Base-by-base conservation (phyloP, 2,329 filamentous ascomycete species). In the Ascochyta clinopodiicola region DNA sequence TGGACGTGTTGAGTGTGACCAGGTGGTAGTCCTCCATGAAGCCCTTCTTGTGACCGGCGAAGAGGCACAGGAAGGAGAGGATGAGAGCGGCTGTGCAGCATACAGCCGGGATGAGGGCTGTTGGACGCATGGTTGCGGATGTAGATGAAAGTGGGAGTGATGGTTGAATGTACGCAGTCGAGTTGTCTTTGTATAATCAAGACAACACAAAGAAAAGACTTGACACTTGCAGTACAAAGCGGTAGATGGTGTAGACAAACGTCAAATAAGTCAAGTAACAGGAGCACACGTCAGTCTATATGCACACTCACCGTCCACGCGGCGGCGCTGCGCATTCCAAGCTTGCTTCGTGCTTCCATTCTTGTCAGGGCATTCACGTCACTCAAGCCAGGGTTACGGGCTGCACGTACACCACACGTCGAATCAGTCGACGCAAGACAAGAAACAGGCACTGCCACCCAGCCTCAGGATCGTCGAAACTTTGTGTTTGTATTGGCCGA, bases 51-150 rank as follows among this genome's bases (percentile, higher is more conserved):
- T 81, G 79, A 34, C 86, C 86, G 1, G 86, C 85, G 62, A 87
- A 87, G 55, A 88, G 77, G 66, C 82, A 86, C 8, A 88, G 77
- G 62, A 88, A 80, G 17, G 80, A 80, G 38, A 88, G 79, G 19
- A 87, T 78, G 36, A 87, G 81, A 3, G 84, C 83, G 27, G 78
- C 80, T 22, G 82, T 77, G 57, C 81, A 79, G 59, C 81, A 79
- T 38, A 81, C 62, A 37, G 80, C 68, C 6, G 84, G 83, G n/a
- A 86, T 63, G 19, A 85, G 60, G 13, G 80, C 79, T 29, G 75
- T 64, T n/a, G 72, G 67, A 32, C 80, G 78, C 81, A 84, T 83
- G 44, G 45, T 52, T 13, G n/a, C 21, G n/a, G 29, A 17, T 9
- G 21, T 34, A n/a, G 32, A 19, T 25, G 42, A n/a, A 21, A 6